Percentiles rank a stretch among this genome's conserved stretches.
These are phyloP conservation scores for Populus hybrid DNA, from an alignment of 441 rosid genomes.

Conservation along the genomic window DNA sequence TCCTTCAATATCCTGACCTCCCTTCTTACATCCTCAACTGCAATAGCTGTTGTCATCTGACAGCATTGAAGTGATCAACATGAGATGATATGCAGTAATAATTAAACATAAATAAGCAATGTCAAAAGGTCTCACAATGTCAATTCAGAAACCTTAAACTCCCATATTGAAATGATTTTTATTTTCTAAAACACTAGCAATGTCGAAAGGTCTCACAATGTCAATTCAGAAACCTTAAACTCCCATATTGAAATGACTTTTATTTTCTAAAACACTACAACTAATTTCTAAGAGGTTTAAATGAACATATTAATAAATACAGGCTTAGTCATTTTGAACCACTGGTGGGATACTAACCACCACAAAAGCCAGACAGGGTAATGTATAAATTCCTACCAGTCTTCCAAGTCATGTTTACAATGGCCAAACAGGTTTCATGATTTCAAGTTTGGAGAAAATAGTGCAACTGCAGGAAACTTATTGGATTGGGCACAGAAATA, in stretches of 20 bases:
- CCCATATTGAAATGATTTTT: too few relatives aligned
- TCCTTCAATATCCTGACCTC: conserved; percentile 88
- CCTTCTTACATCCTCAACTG: conserved; percentile 96
- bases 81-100: not conserved
- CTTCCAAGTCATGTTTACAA: not conserved
- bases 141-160: too few relatives aligned
- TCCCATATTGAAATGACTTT: not conserved
- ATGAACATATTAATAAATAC: not conserved
- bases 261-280: not conserved
- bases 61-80: not conserved
- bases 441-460: too few relatives aligned
- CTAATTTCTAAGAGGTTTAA: not conserved
- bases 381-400: not conserved
- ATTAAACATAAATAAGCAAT: not conserved
- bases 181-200: not conserved
- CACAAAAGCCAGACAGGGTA: not conserved
- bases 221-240: not conserved
- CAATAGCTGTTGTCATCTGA: conserved; percentile 94
- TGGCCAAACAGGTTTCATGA: not conserved
- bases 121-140: not conserved
- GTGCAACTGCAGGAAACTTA: not conserved
- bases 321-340: not conserved
- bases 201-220: not conserved
- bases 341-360: not conserved
- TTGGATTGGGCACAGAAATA: not conserved